These are phyloP conservation scores for Colletotrichum shisoi DNA, from an alignment of 2,329 filamentous ascomycete species.

Conservation along the genomic window DNA sequence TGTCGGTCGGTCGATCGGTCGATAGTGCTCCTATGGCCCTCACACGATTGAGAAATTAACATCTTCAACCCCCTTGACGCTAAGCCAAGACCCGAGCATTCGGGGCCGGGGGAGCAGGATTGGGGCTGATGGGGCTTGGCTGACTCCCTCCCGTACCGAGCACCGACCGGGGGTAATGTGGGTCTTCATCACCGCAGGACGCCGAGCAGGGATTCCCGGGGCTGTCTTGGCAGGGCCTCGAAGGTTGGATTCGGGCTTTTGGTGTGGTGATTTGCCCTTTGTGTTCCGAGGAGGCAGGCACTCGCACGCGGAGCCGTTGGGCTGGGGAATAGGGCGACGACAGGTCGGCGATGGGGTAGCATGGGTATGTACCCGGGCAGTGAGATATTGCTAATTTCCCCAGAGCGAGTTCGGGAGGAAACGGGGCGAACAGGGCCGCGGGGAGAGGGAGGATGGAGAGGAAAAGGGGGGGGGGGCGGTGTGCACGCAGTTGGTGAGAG, in stretches of 20 bases:
- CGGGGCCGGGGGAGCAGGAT: background rate
- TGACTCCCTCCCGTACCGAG: background rate
- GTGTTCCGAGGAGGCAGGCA: background rate
- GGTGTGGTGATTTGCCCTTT: background rate
- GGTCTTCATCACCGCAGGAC: background rate
- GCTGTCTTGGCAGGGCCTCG: background rate
- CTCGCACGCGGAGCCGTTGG: background rate
- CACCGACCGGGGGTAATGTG: background rate
- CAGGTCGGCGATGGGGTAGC: background rate
- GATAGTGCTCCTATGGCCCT: slow-evolving; percentile 7
- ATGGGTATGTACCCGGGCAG: background rate
- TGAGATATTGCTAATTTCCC: slow-evolving; percentile 1
- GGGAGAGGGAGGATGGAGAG: too few species aligned
- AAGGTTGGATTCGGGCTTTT: background rate
- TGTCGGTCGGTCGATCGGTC: slow-evolving; percentile 15
- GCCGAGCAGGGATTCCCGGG: background rate
- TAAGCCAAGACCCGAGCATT: slow-evolving; percentile 25
- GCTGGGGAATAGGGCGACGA: background rate
- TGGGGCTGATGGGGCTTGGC: background rate
- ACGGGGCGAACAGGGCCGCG: background rate
- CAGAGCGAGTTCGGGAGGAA: background rate
- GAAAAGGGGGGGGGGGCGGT: too few species aligned
- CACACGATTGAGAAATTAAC: slow-evolving; percentile 29
- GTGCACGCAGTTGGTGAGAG: too few species aligned
- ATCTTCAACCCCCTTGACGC: slow-evolving; percentile 19